Percentiles rank a stretch among this genome's conserved stretches.
phyloP scores from a whole-genome alignment of 257 asterid species.

The Salvia rosmarinus region DNA sequence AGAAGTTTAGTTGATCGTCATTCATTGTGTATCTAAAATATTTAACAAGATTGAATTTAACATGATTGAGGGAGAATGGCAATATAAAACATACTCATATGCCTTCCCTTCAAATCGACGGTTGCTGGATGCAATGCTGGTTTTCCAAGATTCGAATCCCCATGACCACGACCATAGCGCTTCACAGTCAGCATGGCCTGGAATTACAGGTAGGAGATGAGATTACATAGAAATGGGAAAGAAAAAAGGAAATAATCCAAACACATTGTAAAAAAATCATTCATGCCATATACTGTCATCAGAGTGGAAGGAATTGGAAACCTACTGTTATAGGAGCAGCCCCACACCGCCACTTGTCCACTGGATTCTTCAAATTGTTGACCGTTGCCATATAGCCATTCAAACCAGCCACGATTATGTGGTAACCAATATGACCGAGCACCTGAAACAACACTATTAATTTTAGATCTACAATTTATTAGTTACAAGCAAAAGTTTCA shows the following conservation, averaged over 20 bases:
- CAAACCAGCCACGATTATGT: conserved; percentile 86
- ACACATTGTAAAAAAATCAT: too few relatives aligned
- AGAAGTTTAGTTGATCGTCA: too few relatives aligned
- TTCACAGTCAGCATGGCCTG: conserved; percentile 94
- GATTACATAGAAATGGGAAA: too few relatives aligned
- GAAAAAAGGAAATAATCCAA: too few relatives aligned
- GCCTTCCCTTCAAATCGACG: conserved; percentile 93
- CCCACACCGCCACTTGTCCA: conserved; percentile 89
- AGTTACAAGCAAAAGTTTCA: too few relatives aligned
- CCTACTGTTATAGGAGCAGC: conserved; percentile 95
- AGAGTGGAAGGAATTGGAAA: too few relatives aligned
- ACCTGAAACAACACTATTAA: conserved; percentile 49
- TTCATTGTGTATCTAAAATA: too few relatives aligned
- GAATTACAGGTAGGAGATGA: too few relatives aligned
- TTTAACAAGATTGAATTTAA: too few relatives aligned
- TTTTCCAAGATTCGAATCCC: conserved; percentile 52
- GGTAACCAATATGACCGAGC: conserved; percentile 87
- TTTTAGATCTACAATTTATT: too few relatives aligned
- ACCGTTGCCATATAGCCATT: conserved; percentile 93
- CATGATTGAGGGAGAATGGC: not conserved
- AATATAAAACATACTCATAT: conserved; percentile 62
- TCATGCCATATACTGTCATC: too few relatives aligned
- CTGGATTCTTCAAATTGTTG: conserved; percentile 88
- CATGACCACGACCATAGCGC: conserved; percentile 53
- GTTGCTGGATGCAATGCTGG: conserved; percentile 95